Evolutionary conservation across 1,284 basidiomycete species (phyloP).

Genomic region (Melampsora larici-populina): DNA sequence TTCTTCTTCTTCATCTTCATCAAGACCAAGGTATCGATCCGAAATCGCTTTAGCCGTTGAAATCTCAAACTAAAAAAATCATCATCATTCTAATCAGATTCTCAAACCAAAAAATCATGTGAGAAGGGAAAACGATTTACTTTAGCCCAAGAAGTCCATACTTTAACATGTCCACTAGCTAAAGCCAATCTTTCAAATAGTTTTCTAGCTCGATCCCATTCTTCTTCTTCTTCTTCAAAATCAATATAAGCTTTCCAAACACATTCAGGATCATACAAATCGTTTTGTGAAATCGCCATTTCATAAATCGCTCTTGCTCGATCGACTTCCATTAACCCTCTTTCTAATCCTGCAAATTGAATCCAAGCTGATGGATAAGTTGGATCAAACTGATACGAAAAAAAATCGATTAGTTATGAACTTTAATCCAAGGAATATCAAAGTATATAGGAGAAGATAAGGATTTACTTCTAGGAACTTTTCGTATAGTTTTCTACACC

Average conservation of each 20-base stretch:
- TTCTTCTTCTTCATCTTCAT: constrained; percentile 69
- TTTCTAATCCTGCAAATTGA: constrained; percentile 91
- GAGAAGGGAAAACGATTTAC: constrained; percentile 57
- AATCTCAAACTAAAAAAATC: constrained; percentile 52
- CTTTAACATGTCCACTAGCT: constrained; percentile 87
- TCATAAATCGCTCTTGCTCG: constrained; percentile 95
- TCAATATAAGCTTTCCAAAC: constrained; percentile 96
- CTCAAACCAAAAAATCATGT: no score
- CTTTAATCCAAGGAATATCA: background rate
- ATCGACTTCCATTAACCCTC: constrained; percentile 81
- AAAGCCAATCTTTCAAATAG: constrained; percentile 85
- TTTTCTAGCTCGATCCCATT: constrained; percentile 76
- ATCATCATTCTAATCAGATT: constrained; percentile 56
- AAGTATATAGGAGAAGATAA: background rate
- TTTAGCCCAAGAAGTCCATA: constrained; percentile 52
- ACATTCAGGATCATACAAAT: constrained; percentile 96
- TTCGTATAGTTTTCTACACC: constrained; percentile 85
- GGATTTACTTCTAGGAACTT: constrained; percentile 78
- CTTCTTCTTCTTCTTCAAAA: constrained; percentile 90
- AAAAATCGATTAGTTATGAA: background rate
- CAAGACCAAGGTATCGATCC: constrained; percentile 46
- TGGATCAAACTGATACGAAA: constrained; percentile 67
- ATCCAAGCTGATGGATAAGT: constrained; percentile 93
- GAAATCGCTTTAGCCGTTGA: constrained; percentile 51
- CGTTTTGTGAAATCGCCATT: constrained; percentile 80